These are phyloP conservation scores for Pseudogymnoascus sp. DNA, from an alignment of 2,329 filamentous ascomycete genomes.

Conservation along the genomic window DNA sequence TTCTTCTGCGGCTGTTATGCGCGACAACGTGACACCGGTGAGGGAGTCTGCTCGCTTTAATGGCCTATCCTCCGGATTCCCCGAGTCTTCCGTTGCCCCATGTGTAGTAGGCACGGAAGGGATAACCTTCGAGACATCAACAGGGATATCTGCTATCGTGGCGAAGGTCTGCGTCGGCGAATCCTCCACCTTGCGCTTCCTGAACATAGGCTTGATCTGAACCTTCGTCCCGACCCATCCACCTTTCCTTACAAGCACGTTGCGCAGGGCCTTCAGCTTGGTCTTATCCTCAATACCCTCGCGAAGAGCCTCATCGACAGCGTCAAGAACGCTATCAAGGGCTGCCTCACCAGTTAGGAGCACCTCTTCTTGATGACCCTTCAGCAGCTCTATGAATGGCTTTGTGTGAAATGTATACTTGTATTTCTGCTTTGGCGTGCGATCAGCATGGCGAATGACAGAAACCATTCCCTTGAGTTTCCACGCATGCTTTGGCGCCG, in stretches of 20 bases:
- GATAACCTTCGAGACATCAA: neutral
- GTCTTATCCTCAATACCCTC: constrained; percentile 74
- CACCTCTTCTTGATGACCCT: constrained; percentile 93
- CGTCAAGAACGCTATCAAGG: constrained; percentile 77
- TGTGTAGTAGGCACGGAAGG: neutral
- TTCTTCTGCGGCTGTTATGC: constrained; percentile 88
- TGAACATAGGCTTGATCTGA: constrained; percentile 98
- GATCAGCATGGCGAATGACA: constrained; percentile 91
- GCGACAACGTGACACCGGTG: constrained; percentile 83
- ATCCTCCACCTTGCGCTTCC: constrained; percentile 69
- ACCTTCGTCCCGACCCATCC: constrained; percentile 94
- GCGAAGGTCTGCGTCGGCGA: constrained; percentile 21
- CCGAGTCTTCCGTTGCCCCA: neutral
- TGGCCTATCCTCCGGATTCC: constrained; percentile 33
- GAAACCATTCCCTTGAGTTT: constrained; percentile 97
- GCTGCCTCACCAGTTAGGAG: constrained; percentile 87
- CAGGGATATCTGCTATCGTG: neutral
- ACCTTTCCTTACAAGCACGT: constrained; percentile 85
- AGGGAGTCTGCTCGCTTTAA: constrained; percentile 72
- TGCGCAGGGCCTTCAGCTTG: constrained; percentile 79
- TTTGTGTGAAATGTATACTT: constrained; percentile 98
- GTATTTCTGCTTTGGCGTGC: constrained; percentile 98
- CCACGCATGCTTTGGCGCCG: constrained; percentile 84
- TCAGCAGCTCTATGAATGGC: constrained; percentile 89
- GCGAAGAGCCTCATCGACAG: constrained; percentile 71